These are phyloP conservation scores for Kurtzmaniella fragi DNA, from an alignment of 805 yeast species.

Conservation along the genomic window DNA sequence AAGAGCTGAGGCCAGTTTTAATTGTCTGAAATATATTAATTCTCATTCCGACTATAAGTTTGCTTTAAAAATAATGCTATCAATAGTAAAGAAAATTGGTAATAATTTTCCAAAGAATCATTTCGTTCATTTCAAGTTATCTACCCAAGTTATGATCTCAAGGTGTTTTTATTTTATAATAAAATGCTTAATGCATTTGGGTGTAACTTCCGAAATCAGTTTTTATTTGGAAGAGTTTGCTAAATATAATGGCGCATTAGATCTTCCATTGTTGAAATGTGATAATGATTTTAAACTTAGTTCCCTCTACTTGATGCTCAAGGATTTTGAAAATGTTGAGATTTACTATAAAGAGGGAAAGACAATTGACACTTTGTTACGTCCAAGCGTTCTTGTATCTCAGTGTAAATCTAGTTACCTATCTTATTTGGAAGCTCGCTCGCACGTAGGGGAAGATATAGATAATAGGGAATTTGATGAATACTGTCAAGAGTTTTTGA, in stretches of 20 bases:
- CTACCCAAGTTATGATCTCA: slow-evolving; percentile 28
- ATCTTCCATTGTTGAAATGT: slow-evolving; percentile 18
- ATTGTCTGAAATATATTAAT: slow-evolving; percentile 14
- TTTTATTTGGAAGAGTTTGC: slow-evolving; percentile 49
- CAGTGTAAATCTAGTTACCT: neutral
- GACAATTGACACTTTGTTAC: neutral
- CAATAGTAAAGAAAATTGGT: slow-evolving; percentile 42
- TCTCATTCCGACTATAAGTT: slow-evolving; percentile 40
- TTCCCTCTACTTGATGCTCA: slow-evolving; percentile 9
- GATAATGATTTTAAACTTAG: slow-evolving; percentile 13
- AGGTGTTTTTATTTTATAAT: slow-evolving; percentile 37
- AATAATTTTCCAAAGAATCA: slow-evolving; percentile 12
- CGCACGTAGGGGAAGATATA: neutral
- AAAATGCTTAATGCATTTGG: slow-evolving; percentile 40
- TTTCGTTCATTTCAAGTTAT: slow-evolving; percentile 28
- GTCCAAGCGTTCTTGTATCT: too few species aligned
- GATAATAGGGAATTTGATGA: neutral
- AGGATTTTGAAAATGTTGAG: neutral
- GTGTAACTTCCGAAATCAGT: slow-evolving; percentile 54
- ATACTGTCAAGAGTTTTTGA: neutral
- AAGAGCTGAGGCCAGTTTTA: slow-evolving; percentile 17
- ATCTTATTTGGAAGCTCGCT: neutral
- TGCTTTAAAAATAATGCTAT: slow-evolving; percentile 47
- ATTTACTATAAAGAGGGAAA: neutral
- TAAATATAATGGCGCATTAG: slow-evolving; percentile 26